Percentiles rank a stretch among this genome's conserved stretches.
Conservation (phyloP, 2,329 filamentous ascomycete species). For the Aulographum hederae region DNA sequence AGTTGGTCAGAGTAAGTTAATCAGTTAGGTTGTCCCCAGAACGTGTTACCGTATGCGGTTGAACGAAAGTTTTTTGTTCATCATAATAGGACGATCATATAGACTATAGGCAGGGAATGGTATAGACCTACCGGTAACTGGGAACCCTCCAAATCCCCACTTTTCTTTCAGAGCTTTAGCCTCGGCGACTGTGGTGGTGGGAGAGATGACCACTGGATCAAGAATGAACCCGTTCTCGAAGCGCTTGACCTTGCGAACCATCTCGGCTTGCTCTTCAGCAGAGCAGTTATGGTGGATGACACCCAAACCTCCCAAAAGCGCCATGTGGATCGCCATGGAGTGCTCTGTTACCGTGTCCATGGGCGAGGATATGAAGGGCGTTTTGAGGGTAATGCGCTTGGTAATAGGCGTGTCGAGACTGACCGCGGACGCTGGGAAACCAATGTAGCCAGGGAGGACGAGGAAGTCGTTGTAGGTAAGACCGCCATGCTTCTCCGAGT, state of each 20-base stretch:
- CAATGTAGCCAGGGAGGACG: conserved; percentile 90
- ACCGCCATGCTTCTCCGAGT: conserved; percentile 81
- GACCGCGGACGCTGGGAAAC: conserved; percentile 83
- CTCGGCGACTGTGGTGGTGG: conserved; percentile 74
- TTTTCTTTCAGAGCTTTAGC: conserved; percentile 87
- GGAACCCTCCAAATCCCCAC: conserved; percentile 97
- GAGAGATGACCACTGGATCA: conserved; percentile 82
- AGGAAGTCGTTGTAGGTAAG: conserved; percentile 99
- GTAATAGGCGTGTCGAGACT: conserved; percentile 80
- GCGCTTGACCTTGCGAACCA: conserved; percentile 97
- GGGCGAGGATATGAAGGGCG: conserved; percentile 88
- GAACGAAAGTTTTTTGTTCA: conserved; percentile 99
- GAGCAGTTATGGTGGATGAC: conserved; percentile 99
- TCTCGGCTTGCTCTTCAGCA: conserved; percentile 90
- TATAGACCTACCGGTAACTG: conserved; percentile 71
- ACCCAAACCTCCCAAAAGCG: conserved; percentile 70
- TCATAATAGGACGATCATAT: too few species aligned
- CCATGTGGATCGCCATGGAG: conserved; percentile 98
- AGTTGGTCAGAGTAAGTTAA: too few species aligned
- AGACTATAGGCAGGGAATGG: too few species aligned
- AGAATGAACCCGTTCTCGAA: conserved; percentile 99
- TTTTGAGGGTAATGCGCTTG: conserved; percentile 90
- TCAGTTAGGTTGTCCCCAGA: conserved; percentile 80
- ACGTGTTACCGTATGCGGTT: conserved; percentile 74
- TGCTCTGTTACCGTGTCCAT: conserved; percentile 99